A percentile compares a stretch with the other conserved stretches of the same genome.
Conservation (phyloP, 2,329 filamentous ascomycete genomes). For the Fusarium guadeloupense region DNA sequence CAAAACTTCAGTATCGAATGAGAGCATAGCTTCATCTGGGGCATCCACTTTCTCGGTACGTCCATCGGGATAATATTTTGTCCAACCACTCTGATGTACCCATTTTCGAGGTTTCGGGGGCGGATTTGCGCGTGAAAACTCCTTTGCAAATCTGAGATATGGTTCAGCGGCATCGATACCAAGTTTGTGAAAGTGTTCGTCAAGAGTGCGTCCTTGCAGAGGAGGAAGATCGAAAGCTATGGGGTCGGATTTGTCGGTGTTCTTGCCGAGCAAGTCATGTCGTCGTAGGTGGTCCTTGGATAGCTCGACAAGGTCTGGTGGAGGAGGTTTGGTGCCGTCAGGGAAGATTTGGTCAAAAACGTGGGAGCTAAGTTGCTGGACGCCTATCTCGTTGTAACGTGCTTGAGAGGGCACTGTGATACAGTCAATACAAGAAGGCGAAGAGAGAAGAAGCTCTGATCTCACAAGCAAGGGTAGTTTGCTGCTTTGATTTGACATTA, state of each 20-base stretch:
- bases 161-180: constrained; percentile 89
- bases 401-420: constrained; percentile 61
- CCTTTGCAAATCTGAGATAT: constrained; percentile 77
- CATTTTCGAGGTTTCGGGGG: constrained; percentile 73
- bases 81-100: constrained; percentile 87
- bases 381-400: constrained; percentile 90
- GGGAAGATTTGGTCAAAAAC: constrained; percentile 87
- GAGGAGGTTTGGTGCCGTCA: constrained; percentile 62
- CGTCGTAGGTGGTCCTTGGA: constrained; percentile 83
- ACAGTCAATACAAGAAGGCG: not conserved
- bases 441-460: not conserved
- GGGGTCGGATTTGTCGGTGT: constrained; percentile 77
- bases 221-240: constrained; percentile 87
- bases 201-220: constrained; percentile 81
- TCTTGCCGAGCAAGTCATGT: constrained; percentile 91
- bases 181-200: constrained; percentile 93
- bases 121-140: constrained; percentile 72
- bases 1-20: constrained; percentile 97
- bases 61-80: constrained; percentile 84
- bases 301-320: constrained; percentile 78
- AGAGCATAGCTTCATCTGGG: constrained; percentile 83
- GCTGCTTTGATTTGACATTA: constrained; percentile 25
- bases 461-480: constrained; percentile 55
- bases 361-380: constrained; percentile 89
- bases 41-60: constrained; percentile 74